These are phyloP conservation scores for Neoboletus magnificus DNA, from an alignment of 768 basidiomycete genomes.

Conservation along the genomic window DNA sequence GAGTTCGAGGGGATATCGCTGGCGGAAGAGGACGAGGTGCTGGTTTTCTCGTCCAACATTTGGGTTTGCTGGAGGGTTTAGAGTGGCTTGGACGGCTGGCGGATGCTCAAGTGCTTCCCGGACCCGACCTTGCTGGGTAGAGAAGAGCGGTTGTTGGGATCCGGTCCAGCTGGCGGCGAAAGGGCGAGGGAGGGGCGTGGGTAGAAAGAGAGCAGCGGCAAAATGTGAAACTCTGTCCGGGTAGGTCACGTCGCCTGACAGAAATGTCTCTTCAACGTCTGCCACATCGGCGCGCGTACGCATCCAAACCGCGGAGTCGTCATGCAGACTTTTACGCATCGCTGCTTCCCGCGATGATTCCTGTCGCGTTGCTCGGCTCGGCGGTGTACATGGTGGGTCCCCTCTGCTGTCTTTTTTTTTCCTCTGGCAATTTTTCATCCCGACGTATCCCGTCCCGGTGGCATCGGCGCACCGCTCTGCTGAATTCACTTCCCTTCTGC, in stretches of 20 bases:
- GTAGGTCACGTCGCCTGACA: no score
- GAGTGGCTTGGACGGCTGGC: not conserved
- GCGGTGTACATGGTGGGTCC: constrained; percentile 67
- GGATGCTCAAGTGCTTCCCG: not conserved
- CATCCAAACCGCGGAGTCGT: constrained; percentile 32
- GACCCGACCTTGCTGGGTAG: not conserved
- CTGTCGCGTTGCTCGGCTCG: constrained; percentile 73
- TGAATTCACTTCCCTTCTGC: constrained; percentile 1
- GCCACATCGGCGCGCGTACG: constrained; percentile 3
- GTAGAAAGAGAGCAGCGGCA: not conserved
- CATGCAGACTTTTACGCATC: constrained; percentile 70
- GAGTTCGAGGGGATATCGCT: constrained; percentile 22
- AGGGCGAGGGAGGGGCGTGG: not conserved
- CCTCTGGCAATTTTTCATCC: constrained; percentile 1
- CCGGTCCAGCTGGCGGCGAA: constrained; percentile 4
- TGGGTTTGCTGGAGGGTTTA: not conserved
- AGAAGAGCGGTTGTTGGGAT: constrained; percentile 1
- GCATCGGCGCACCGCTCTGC: constrained; percentile 6
- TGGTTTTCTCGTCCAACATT: constrained; percentile 26
- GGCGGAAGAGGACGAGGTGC: not conserved
- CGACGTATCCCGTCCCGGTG: constrained; percentile 2
- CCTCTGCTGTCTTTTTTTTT: not conserved
- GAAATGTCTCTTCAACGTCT: not conserved
- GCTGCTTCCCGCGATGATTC: constrained; percentile 73
- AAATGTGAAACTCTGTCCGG: no score